Evolutionary conservation across 2,329 filamentous ascomycete genomes (phyloP).

Genomic region (Nemania serpens): DNA sequence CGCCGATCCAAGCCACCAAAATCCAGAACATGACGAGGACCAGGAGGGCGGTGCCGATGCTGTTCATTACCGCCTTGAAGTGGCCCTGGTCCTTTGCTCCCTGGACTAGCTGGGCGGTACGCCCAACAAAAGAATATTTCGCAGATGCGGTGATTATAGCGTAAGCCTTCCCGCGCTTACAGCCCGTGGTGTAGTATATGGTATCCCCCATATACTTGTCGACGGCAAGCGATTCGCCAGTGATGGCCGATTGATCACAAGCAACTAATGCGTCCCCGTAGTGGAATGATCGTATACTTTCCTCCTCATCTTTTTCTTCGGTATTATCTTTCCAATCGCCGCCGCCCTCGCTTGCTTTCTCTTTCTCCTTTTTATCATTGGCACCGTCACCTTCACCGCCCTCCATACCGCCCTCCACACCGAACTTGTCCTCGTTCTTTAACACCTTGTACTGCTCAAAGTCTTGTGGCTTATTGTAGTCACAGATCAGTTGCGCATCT

Average conservation of each 20-base stretch:
- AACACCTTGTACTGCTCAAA: constrained; percentile 42
- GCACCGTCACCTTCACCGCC: constrained; percentile 17
- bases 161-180: constrained; percentile 80
- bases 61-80: constrained; percentile 85
- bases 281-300: constrained; percentile 56
- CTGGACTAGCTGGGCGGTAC: constrained; percentile 74
- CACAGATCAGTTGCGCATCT: constrained; percentile 73
- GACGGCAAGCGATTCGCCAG: constrained; percentile 78
- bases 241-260: constrained; percentile 80
- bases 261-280: constrained; percentile 71
- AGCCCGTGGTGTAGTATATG: constrained; percentile 79
- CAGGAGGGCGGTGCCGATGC: constrained; percentile 73
- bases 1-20: constrained; percentile 75
- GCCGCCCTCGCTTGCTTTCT: constrained; percentile 53
- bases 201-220: constrained; percentile 79
- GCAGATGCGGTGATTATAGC: constrained; percentile 70
- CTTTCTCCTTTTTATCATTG: constrained; percentile 40
- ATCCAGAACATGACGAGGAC: constrained; percentile 81
- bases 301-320: constrained; percentile 60
- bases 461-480: constrained; percentile 68
- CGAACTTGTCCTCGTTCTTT: constrained; percentile 39
- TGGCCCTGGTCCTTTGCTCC: constrained; percentile 77
- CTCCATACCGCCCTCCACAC: constrained; percentile 29
- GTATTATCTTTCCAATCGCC: constrained; percentile 58
- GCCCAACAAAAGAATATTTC: constrained; percentile 75